Conservation (phyloP, 768 basidiomycete genomes). For the Panellus pusillus region DNA sequence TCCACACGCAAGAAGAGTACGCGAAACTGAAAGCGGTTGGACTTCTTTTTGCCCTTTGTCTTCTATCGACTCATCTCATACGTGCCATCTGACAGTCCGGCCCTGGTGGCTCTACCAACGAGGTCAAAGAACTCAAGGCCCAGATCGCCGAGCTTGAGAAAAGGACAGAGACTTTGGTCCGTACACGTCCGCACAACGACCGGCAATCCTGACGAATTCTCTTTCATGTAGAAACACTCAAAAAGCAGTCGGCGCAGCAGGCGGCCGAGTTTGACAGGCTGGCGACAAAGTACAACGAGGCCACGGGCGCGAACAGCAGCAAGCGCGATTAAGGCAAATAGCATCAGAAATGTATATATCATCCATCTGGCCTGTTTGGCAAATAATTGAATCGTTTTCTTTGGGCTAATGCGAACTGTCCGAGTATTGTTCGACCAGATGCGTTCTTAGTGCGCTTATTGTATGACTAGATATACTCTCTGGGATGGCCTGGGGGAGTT, state of each 20-base stretch:
- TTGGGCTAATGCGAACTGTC: no score
- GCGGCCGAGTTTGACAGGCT: slow-evolving; percentile 81
- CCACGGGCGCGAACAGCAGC: slow-evolving; percentile 57
- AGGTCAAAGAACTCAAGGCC: slow-evolving; percentile 68
- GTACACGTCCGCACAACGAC: slow-evolving; percentile 10
- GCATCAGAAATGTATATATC: no score
- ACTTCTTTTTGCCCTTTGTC: not conserved
- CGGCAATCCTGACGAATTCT: not conserved
- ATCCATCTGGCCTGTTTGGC: no score
- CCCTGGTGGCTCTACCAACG: slow-evolving; percentile 45
- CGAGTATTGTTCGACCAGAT: no score
- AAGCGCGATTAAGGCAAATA: slow-evolving; percentile 47
- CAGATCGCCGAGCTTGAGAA: slow-evolving; percentile 58
- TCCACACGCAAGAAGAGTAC: slow-evolving; percentile 87
- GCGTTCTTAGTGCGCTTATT: no score
- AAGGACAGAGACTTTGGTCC: slow-evolving; percentile 68
- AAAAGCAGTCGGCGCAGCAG: slow-evolving; percentile 80
- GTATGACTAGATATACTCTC: no score
- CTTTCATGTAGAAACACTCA: slow-evolving; percentile 59
- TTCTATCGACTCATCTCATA: not conserved
- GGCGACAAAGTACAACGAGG: slow-evolving; percentile 72
- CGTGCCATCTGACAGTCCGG: slow-evolving; percentile 13
- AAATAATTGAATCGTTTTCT: no score
- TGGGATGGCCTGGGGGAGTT: no score
- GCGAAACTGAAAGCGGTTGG: slow-evolving; percentile 63